Base-by-base conservation (phyloP, 106 monocot species). In the Dendrobium nobile region DNA sequence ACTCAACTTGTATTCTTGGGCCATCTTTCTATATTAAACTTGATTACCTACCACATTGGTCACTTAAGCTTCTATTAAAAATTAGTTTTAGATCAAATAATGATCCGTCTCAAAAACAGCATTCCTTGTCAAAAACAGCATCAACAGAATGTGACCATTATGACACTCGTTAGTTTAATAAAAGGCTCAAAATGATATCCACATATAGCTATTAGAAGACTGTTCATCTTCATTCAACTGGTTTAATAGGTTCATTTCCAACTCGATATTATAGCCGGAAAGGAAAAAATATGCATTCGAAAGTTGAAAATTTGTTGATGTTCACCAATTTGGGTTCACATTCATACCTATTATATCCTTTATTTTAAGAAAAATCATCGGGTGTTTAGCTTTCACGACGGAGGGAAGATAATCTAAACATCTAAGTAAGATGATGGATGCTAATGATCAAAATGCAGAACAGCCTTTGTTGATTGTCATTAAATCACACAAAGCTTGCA, bases 271-370 rank as follows among this genome's bases (percentile, higher is more conserved):
- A 22, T 61, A 22, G 22, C 61, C 1, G 6, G n/a, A 7, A 0
- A 22, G n/a, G 10, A 61, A 22, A 61, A 61, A n/a, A 22, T n/a
- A 61, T 1, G 4, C 6, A 4, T 55, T 55, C 55, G 11, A 61
- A n/a, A n/a, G 61, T 61, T 61, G 61, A 61, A 61, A n/a, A 61
- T 19, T 61, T 61, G 61, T 11, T 31, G 5, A 11, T 33, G 33
- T 70, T 70, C 70, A 70, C 70, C 70, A 67, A 8, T 70, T 37
- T 70, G 33, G 70, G 70, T 37, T 31, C 33, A 33, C 26, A 70
- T 33, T 70, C 33, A 37, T 33, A 13, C 70, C 4, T 61, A 61
- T 61, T n/a, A 22, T n/a, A 61, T 22, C 22, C n/a, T n/a, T 61
- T 22, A 4, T 61, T 61, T 4, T 7, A 61, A 22, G 51, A 61